These are phyloP conservation scores for Lignosus rhinocerotis DNA, from an alignment of 1,284 basidiomycete genomes.

Conservation along the genomic window DNA sequence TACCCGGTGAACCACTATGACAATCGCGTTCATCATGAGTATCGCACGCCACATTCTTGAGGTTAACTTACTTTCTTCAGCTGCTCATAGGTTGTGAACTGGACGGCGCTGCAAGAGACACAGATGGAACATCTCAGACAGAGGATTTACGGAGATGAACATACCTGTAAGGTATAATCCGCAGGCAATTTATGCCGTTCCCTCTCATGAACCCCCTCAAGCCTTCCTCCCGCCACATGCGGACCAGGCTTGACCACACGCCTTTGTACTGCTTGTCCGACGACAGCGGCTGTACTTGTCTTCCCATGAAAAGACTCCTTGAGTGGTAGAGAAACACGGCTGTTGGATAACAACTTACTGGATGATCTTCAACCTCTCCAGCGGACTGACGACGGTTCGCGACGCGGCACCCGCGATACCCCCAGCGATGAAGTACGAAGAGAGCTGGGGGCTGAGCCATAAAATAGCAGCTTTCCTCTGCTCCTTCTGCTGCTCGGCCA, in stretches of 20 bases:
- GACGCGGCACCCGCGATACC: constrained; percentile 83
- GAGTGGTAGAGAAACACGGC: neutral
- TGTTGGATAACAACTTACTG: constrained; percentile 58
- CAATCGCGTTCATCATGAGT: constrained; percentile 26
- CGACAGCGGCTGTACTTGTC: constrained; percentile 76
- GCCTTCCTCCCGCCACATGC: constrained; percentile 94
- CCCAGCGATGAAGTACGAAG: constrained; percentile 73
- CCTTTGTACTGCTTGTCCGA: constrained; percentile 74
- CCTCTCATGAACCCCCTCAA: constrained; percentile 91
- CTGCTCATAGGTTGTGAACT: constrained; percentile 91
- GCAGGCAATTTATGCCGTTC: constrained; percentile 90
- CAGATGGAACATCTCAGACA: neutral
- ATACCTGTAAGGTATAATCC: constrained; percentile 79
- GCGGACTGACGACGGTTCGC: constrained; percentile 87
- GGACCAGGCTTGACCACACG: constrained; percentile 77
- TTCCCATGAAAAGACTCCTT: constrained; percentile 30
- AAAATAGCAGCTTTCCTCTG: constrained; percentile 12
- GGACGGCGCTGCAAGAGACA: constrained; percentile 64
- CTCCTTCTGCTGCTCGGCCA: constrained; percentile 11
- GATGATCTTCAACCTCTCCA: constrained; percentile 94
- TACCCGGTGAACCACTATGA: constrained; percentile 67
- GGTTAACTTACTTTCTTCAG: constrained; percentile 69
- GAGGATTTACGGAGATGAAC: neutral
- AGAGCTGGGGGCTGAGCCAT: constrained; percentile 57
- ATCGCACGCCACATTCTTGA: neutral